Base-by-base conservation (phyloP, 192 early-diverging fungal genomes). In the Umbelopsis sp. region DNA sequence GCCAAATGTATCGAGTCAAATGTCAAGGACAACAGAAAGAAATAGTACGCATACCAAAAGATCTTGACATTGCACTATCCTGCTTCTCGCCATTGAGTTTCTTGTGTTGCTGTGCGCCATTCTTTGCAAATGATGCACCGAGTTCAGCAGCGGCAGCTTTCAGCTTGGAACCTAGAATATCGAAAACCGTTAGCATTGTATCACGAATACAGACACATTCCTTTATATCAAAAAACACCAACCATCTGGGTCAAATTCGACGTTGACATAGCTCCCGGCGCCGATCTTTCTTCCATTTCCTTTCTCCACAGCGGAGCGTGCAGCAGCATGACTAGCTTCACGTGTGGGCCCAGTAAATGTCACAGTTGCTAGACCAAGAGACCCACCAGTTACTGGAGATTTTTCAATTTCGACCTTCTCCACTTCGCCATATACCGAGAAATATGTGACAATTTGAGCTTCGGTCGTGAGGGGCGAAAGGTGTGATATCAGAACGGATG, bases 371-470 rank as follows among this genome's bases (percentile, higher is more conserved):
- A 88, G 71, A 25, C 86, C 86, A 25, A 84, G 74, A 12, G 81
- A 82, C 16, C 73, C 71, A 17, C 83, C 82, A 3, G 84, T 82
- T 20, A 79, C 78, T 51, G 84, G 84, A 36, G 81, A 72, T 65
- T 76, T 77, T 68, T 88, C 83, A 59, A 88, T 80, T 21, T 80
- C 65, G n/a, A 83, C 81, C 52, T 75, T 71, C 32, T 81, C 68
- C 26, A 83, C 81, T 51, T 82, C 74, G 1, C 86, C 86, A 76
- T 84, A 87, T 45, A 81, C 71, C 24, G 83, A 81, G 69, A 87
- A 82, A 32, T 79, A 74, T 1, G 81, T 76, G 2, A 54, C 72
- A 12, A 82, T 66, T 45, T 79, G 74, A 17, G 68, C 21, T 45
- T 75, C 81, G 4, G 77, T 82, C n/a, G 74, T 79, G 1, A 79